Evolutionary conservation across 345 rosid genomes (phyloP), one percentile per base, ranked within the genome.

Genomic region (Ceriops tagal): DNA sequence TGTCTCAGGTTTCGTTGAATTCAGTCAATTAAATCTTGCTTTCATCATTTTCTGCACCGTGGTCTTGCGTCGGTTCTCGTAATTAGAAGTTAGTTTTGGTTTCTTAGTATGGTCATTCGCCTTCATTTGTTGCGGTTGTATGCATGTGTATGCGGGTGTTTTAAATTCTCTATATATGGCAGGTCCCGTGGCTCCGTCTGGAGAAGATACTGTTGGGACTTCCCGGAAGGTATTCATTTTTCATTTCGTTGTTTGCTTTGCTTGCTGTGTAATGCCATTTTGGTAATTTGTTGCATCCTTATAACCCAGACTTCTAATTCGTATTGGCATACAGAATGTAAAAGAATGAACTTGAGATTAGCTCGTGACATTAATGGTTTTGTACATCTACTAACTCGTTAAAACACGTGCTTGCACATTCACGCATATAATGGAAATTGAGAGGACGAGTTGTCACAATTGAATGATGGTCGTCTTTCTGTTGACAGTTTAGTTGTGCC

Each of bases 221-320:
- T 80, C 88, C 89, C 35, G 73, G 84, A 73, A 85, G 96, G 96
- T 89, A 68, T 56, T 18, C 31, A 27, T 26, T 31, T n/a, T 9
- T 34, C 39, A 43, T 43, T 43, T 43, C 31, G 5, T 16, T 35
- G 43, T 30, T 69, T 62, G 11, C 27, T 22, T 22, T 53, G 9
- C 10, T 1, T n/a, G 22, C 8, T 20, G 4, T 58, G 15, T 57
- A 5, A 15, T 43, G 21, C 51, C 20, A 62, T 63, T 10, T 30
- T 58, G 3, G 21, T 18, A n/a, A 20, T 60, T 32, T 43, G n/a
- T n/a, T 22, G 24, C 27, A 37, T 39, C 0, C 2, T 26, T 53
- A 4, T 58, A 57, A 22, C 9, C 15, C 16, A 24, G 16, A 55
- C 16, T 9, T 9, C 18, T 1, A 43, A 13, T 15, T 43, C 13